Base-by-base conservation (phyloP, 2,329 filamentous ascomycete species). In the Cladosporium sp. region DNA sequence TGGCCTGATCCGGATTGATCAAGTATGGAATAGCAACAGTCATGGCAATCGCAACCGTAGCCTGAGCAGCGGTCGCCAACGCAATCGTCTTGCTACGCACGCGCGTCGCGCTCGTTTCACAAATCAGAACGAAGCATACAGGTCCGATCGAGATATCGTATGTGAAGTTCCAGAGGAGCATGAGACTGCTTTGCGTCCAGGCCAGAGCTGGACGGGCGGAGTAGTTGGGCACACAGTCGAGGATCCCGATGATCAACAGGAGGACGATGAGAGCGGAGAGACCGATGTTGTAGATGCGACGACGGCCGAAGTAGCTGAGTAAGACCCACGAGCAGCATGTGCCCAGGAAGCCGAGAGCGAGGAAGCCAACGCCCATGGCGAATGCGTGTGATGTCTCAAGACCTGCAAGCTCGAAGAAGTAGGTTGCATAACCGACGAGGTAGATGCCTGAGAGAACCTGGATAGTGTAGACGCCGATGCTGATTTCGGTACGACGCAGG, bases 381-480 rank as follows among this genome's bases (percentile, higher is more conserved):
- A 79, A 80, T 1, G 79, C 79, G 56, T 79, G 67, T 10, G 74
- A 69, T 43, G 79, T 76, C 7, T 72, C 69, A 49, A 79, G 67
- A 1, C 80, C 80, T 5, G 80, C 80, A 7, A 77, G 77, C 58
- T 81, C 72, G 73, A 83, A 82, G 75, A 83, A 83, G 71, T 83
- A 83, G 3, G 78, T 81, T 5, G 77, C 76, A 69, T 80, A 82
- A 32, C 79, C 79, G 7, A 81, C 77, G 61, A 82, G 70, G 61
- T 75, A 78, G 51, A 79, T 77, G 1, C 79, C 80, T n/a, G 76
- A 77, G 5, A 81, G 68, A 63, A 80, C 77, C 65, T 82, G 79
- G 58, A 79, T 79, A 30, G 76, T 73, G 67, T 80, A 83, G 21
- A 80, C 80, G 8, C 78, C 77, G 43, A 79, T 70, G 0, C 79